Evolutionary conservation across 1,284 basidiomycete species (phyloP), one percentile per base, ranked within the genome.

Genomic region (Ustilago curta): DNA sequence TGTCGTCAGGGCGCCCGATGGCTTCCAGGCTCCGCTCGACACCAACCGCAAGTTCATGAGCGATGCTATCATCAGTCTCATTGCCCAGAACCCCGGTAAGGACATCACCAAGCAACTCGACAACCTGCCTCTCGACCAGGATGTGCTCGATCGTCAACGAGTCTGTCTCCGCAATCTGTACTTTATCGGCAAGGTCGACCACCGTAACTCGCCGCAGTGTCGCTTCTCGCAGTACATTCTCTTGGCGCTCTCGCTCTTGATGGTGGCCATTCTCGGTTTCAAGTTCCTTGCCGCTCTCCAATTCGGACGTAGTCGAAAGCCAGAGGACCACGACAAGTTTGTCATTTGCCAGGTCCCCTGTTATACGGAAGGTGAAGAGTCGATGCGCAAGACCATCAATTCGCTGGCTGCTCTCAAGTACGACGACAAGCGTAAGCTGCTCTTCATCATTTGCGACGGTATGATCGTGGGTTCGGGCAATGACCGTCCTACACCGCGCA

Each of bases 341-440:
- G 94, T 99, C 74, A 94, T 99, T 75, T 97, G 95, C 85, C 97
- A 98, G 84, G 94, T 99, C 0, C 95, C 95, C 6, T 97, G 95
- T 90, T 98, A 97, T 84, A 97, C 95, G 1, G 94, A 97, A 88
- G 95, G 94, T 75, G 92, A 96, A 78, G 87, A 89, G 35, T 97
- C 94, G 3, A 88, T 99, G 68, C 89, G 92, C 68, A 89, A 88
- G 80, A 98, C 96, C 5, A 96, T 99, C 85, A 94, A 99, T 85
- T 97, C 95, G 19, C 88, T 99, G 61, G 93, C 96, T 8, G 90
- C 91, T 82, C 89, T 97, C 85, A 95, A 94, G 86, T 99, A 98
- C 84, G 95, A 99, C 83, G 95, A 99, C 88, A 99, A 98, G 87
- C 92, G 95, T 61, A 99, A 98, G 86, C 87, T 99, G 4, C 87